Conservation (phyloP, 2,329 filamentous ascomycete genomes). For the Exophiala phaeomuriformis region DNA sequence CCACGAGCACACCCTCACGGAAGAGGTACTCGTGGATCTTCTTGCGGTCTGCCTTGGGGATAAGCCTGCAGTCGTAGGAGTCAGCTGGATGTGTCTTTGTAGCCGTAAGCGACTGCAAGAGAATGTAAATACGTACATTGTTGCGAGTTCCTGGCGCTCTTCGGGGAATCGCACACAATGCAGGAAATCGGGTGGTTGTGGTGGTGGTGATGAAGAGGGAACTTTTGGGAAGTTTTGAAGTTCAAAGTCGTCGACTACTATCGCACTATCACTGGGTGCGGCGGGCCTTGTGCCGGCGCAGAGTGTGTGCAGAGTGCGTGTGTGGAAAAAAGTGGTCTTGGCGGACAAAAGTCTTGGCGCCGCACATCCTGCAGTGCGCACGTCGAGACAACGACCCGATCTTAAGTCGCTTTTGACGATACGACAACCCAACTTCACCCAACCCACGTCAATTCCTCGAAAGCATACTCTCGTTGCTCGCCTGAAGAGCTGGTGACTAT, state of each 20-base stretch:
- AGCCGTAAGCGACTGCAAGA: no score
- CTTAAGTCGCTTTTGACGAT: background rate
- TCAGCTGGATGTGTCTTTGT: no score
- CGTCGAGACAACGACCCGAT: background rate
- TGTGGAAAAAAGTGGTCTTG: conserved; percentile 2
- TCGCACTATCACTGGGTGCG: background rate
- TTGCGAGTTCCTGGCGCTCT: conserved; percentile 45
- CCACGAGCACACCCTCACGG: conserved; percentile 85
- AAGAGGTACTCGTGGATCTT: conserved; percentile 99
- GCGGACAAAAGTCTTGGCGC: background rate
- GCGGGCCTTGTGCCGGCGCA: background rate
- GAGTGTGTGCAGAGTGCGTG: background rate
- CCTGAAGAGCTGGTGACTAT: conserved; percentile 19
- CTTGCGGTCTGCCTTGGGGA: conserved; percentile 99
- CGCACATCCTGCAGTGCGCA: background rate
- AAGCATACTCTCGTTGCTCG: conserved; percentile 21
- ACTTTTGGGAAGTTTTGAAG: background rate
- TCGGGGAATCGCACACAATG: conserved; percentile 50
- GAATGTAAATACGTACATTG: conserved; percentile 12
- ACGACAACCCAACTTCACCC: conserved; percentile 2
- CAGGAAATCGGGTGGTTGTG: conserved; percentile 16
- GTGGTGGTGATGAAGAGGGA: background rate
- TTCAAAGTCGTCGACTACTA: background rate
- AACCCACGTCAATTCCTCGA: conserved; percentile 11
- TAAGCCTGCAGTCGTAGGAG: conserved; percentile 60